Percentiles rank a stretch among this genome's conserved stretches.
These are phyloP conservation scores for Botrytis sinoallii DNA, from an alignment of 2,329 filamentous ascomycete genomes.

Conservation along the genomic window DNA sequence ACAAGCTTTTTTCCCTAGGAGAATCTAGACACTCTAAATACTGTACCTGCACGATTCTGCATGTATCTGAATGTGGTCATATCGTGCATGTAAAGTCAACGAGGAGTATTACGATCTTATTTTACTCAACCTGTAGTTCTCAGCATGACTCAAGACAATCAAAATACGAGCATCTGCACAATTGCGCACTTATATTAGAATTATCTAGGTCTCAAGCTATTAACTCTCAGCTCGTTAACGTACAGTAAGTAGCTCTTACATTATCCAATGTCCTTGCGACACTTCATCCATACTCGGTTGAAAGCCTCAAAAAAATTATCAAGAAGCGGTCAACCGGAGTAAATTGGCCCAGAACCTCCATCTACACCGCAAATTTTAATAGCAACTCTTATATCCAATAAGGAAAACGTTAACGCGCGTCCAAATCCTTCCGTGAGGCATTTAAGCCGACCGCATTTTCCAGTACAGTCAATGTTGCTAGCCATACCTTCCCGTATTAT, in stretches of 20 bases:
- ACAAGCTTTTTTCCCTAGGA: conserved; percentile 4
- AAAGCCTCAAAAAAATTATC: background rate
- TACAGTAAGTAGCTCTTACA: conserved; percentile 9
- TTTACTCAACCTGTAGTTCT: background rate
- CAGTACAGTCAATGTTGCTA: background rate
- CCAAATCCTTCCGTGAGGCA: background rate
- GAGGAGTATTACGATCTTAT: background rate
- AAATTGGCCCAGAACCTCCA: background rate
- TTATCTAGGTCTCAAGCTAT: background rate
- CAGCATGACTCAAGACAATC: background rate
- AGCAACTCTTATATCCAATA: background rate
- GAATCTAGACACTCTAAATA: background rate
- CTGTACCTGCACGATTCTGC: conserved; percentile 20
- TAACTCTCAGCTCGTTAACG: background rate
- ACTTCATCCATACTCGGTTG: background rate
- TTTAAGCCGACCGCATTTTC: background rate
- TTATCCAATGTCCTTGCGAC: background rate
- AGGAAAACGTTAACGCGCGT: background rate
- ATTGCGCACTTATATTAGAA: background rate
- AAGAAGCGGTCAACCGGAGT: background rate
- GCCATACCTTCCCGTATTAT: background rate
- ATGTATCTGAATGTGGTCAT: conserved; percentile 6
- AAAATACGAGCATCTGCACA: background rate
- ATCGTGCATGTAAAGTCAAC: conserved; percentile 10
- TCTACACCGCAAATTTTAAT: background rate